Percentiles rank a stretch among this genome's conserved stretches.
Evolutionary conservation across 1,139 yeast species (phyloP).

Genomic region (Debaryomyces singareniensis): DNA sequence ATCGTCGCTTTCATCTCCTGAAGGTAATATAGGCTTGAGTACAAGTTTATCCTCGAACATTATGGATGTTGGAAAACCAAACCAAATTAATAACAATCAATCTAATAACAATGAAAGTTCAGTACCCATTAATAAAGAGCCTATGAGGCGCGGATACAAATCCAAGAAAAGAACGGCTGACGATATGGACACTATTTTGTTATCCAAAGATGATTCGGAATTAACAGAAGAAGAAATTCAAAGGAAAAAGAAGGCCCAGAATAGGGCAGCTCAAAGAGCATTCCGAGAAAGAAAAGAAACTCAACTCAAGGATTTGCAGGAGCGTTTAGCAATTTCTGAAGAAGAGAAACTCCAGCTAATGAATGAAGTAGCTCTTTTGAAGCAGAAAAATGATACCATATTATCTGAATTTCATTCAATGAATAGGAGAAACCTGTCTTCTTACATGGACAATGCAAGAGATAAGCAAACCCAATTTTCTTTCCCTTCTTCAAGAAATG

Average conservation of each 20-base stretch:
- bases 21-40: too few species aligned
- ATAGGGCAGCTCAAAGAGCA: conserved; percentile 86
- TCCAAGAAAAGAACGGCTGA: conserved; percentile 25
- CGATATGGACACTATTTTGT: conserved; percentile 33
- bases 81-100: too few species aligned
- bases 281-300: conserved; percentile 81
- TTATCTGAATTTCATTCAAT: conserved; percentile 54
- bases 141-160: too few species aligned
- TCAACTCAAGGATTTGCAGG: conserved; percentile 61
- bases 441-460: neutral
- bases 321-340: conserved; percentile 55
- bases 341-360: conserved; percentile 46
- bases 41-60: too few species aligned
- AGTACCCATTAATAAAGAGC: too few species aligned
- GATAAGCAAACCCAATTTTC: conserved; percentile 13
- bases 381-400: conserved; percentile 48
- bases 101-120: too few species aligned
- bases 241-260: conserved; percentile 67
- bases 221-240: conserved; percentile 45
- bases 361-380: conserved; percentile 48
- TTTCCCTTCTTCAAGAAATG: conserved; percentile 32
- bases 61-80: too few species aligned
- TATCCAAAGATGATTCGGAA: conserved; percentile 35
- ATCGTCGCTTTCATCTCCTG: too few species aligned
- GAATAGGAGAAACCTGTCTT: conserved; percentile 6